Conservation (phyloP, 2,329 filamentous ascomycete species). For the Sclerotinia glacialis region DNA sequence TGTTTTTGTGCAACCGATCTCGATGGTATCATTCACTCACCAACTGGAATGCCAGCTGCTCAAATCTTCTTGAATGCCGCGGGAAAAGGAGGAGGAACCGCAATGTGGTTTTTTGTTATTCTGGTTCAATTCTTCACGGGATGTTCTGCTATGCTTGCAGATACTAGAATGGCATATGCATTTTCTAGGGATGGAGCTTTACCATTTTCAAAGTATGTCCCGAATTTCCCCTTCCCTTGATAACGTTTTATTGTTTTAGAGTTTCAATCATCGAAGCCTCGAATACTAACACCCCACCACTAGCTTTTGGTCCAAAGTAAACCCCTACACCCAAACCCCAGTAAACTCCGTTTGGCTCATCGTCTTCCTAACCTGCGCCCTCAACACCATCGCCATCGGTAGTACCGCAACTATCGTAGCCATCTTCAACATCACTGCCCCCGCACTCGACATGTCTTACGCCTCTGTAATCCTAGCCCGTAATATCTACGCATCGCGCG, state of each 20-base stretch:
- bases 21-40: constrained; percentile 53
- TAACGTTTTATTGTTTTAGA: not conserved
- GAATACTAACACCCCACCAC: not conserved
- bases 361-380: constrained; percentile 52
- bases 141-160: constrained; percentile 61
- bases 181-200: constrained; percentile 59
- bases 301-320: constrained; percentile 53
- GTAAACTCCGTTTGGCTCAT: constrained; percentile 64
- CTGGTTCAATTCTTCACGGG: constrained; percentile 63
- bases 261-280: not conserved
- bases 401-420: constrained; percentile 50
- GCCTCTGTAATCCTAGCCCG: constrained; percentile 55
- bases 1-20: constrained; percentile 61
- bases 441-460: constrained; percentile 53
- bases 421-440: constrained; percentile 53
- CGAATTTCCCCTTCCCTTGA: not conserved
- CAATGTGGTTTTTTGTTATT: constrained; percentile 61
- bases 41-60: constrained; percentile 59
- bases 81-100: constrained; percentile 53
- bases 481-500: constrained; percentile 30
- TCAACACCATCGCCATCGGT: constrained; percentile 53
- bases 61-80: constrained; percentile 60
- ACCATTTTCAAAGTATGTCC: constrained; percentile 53
- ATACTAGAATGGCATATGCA: constrained; percentile 61
- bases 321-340: constrained; percentile 54